Evolutionary conservation across 148 eudicot genomes (phyloP), one percentile per base, ranked within the genome.

Genomic region (Rhododendron simsii): DNA sequence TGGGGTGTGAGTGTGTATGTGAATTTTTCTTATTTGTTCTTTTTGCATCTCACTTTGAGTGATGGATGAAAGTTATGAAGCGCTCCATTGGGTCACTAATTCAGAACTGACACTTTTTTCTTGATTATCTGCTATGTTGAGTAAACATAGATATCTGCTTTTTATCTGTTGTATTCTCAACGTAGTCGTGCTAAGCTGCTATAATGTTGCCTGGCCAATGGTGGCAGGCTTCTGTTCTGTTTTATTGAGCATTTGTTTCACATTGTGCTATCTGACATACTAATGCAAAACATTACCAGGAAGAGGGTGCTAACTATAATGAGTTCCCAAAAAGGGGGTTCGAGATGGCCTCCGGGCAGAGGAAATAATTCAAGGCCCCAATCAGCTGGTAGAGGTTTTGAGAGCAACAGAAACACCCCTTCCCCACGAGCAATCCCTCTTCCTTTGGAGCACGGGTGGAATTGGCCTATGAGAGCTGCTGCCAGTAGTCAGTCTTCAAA

Each of bases 381-480:
- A 3, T 44, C 84, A 18, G 47, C 86, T 75, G 48, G 47, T 48
- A 84, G 39, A 45, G 30, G 45, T 81, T 11, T 37, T 75, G 81
- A 67, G 6, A 67, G 35, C 74, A 20, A 47, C 47, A 1, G 41
- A 48, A 57, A 51, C 48, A 55, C 41, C 44, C 78, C 83, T 16
- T 35, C 86, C 84, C 59, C 90, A 57, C 59, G 86, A 50, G 87
- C 30, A 26, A 69, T 86, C 81, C 84, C 91, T 30, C 91, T 91
- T 41, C 93, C 92, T 69, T 73, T 92, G 61, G 85, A 89, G 84
- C 85, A 87, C 48, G 95, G 92, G 2, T 83, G 92, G 91, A 89
- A 88, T 33, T 85, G 90, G 90, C 8, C 78, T 16, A 47, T 74
- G 8, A 89, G 88, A 78, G 20, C 87, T 11, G 89, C 87, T 73